Base-by-base conservation (phyloP, 345 rosid genomes). In the Acer negundo region DNA sequence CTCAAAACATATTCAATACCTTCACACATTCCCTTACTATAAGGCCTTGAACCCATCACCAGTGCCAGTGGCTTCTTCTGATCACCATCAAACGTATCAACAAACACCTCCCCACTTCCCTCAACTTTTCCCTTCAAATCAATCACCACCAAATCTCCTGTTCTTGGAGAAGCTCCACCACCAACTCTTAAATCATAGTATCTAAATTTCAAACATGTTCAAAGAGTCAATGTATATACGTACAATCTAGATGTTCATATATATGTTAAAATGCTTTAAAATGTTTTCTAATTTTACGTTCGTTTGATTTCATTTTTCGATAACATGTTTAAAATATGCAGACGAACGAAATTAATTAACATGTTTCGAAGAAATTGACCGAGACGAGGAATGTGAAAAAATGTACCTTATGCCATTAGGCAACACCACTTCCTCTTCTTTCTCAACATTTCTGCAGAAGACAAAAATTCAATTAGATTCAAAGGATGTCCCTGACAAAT, bases 121-220 rank as follows among this genome's bases (percentile, higher is more conserved):
- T 83, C 82, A 31, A 90, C 85, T 77, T 82, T 78, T 23, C 97
- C 98, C 80, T 85, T 85, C 22, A 95, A 89, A 81, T 89, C 80
- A 73, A 95, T 88, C 91, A 93, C 98, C 61, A 93, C 92, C 79
- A 95, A 77, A 62, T 95, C 97, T 67, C 98, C 99, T 67, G 88
- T 70, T 76, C 89, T 84, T 42, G 96, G 97, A 61, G 90, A 64
- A 1, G 93, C 92, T 10, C 99, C 97, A 12, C 98, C 96, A 10
- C 99, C 98, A 24, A 93, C 86, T 82, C 89, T 90, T 82, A 92
- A 77, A 68, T 95, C 97, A 77, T 87, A 87, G 85, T 93, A 93
- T 84, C 99, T 95, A 84, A 70, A 85, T 73, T 76, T 56, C 55
- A 77, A 35, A 10, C 55, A 49, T 42, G 46, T 49, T 49, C 55